phyloP scores from a whole-genome alignment of 768 basidiomycete species.

The Leucosporidium scottii region DNA sequence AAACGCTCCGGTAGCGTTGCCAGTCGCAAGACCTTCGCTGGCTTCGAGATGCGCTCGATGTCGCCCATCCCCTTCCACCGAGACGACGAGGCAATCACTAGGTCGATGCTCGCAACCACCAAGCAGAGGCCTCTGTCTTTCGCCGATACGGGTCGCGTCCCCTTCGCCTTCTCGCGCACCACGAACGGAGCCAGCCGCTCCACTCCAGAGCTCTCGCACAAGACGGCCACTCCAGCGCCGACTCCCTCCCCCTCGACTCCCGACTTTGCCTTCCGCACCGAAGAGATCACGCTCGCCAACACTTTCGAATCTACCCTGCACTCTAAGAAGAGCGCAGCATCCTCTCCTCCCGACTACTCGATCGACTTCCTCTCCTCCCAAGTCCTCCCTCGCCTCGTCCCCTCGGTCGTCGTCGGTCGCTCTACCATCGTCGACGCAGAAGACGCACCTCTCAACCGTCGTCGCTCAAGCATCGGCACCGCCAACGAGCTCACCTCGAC shows the following conservation, averaged over 20 bases:
- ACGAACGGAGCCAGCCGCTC: neutral
- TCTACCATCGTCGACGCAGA: neutral
- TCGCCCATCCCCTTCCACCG: neutral
- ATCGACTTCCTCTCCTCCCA: constrained; percentile 29
- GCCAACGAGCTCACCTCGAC: neutral
- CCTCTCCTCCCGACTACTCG: neutral
- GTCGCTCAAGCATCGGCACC: constrained; percentile 3
- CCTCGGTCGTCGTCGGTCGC: constrained; percentile 10
- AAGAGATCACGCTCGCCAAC: constrained; percentile 6
- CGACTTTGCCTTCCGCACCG: constrained; percentile 3
- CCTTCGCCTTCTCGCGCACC: neutral
- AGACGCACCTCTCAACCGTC: constrained; percentile 1
- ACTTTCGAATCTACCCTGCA: neutral
- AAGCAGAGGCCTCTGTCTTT: neutral
- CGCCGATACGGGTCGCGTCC: neutral
- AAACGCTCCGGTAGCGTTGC: constrained; percentile 1
- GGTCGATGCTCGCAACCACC: constrained; percentile 11
- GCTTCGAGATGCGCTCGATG: constrained; percentile 14
- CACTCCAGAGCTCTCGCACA: neutral
- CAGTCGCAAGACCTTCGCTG: constrained; percentile 19
- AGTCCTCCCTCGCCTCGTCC: constrained; percentile 23
- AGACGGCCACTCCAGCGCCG: neutral
- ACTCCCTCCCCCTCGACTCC: neutral
- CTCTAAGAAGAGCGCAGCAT: too few species aligned
- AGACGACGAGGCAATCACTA: constrained; percentile 15